Percentiles rank a stretch among this genome's conserved stretches.
Evolutionary conservation across 140 eudicot genomes (phyloP).

Genomic region (Stevia rebaudiana): DNA sequence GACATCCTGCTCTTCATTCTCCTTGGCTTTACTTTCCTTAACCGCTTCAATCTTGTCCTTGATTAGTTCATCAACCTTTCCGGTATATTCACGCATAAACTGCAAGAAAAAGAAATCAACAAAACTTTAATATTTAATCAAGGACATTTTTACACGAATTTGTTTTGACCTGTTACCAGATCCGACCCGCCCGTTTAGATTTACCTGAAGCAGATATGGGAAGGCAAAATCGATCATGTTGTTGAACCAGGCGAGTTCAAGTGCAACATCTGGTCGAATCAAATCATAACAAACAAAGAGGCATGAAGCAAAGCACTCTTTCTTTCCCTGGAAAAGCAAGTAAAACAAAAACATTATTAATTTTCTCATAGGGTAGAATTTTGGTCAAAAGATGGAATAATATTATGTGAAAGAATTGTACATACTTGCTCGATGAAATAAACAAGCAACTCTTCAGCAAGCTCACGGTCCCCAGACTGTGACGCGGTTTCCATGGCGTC

Average conservation of each 20-base stretch:
- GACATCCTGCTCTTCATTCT: constrained; percentile 85
- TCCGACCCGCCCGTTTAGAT: background rate
- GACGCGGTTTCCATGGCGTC: constrained; percentile 99
- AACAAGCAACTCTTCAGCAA: constrained; percentile 88
- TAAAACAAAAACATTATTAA: constrained; percentile 7
- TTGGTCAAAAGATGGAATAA: background rate
- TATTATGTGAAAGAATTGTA: constrained; percentile 11
- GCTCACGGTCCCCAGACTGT: constrained; percentile 97
- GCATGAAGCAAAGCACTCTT: constrained; percentile 95
- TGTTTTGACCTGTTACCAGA: background rate
- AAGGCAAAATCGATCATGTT: constrained; percentile 97
- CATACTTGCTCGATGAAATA: constrained; percentile 82
- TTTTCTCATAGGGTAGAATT: background rate
- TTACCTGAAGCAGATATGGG: constrained; percentile 93
- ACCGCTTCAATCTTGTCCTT: constrained; percentile 84
- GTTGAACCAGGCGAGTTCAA: constrained; percentile 97
- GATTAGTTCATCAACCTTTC: constrained; percentile 89
- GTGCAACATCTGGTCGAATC: constrained; percentile 85
- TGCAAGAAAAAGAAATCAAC: constrained; percentile 25
- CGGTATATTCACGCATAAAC: constrained; percentile 95
- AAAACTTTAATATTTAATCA: background rate
- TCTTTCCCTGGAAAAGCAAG: constrained; percentile 74
- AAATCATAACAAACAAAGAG: constrained; percentile 89
- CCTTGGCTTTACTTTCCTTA: constrained; percentile 83
- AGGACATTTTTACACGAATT: background rate